Evolutionary conservation across 2,329 filamentous ascomycete species (phyloP), one percentile per base, ranked within the genome.

Genomic region (Aquanectria penicillioides): DNA sequence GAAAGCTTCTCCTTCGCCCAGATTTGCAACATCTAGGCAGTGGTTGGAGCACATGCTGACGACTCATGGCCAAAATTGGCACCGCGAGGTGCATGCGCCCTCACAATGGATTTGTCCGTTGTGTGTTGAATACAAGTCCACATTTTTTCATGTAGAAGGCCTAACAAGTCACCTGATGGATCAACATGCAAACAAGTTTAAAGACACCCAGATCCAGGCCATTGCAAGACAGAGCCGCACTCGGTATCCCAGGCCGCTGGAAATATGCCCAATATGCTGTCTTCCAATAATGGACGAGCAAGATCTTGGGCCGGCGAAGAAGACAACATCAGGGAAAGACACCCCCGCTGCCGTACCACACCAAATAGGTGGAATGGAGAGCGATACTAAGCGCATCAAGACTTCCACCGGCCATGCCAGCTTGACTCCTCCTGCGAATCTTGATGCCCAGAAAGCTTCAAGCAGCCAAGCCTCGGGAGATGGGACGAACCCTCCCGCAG

Each of bases 71-170:
- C 36, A 50, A 23, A 34, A 56, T 10, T 59, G 57, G 57, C 43
- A 56, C 17, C 50, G 51, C 26, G 51, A 56, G 46, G 25, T 56
- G 2, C 57, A 59, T 46, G 31, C 47, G 9, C 57, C 57, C 2
- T 13, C 25, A 6, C 41, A 31, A 22, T 59, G 52, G 51, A 37
- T 38, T 37, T 59, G 57, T 9, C 57, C 57, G n/a, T 31, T 59
- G 15, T 59, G 57, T 26, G 50, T 50, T 8, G 41, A 15, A 18
- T 29, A 11, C 25, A 20, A 31, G 13, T 11, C 41, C 11, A n/a
- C 20, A 4, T 41, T 41, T 41, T 12, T n/a, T n/a, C 6, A n/a
- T 8, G 9, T 12, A 41, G 20, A 41, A 9, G 13, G 12, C 12
- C 22, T 41, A 2, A 26, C 20, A 11, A 9, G 3, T 4, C 37